phyloP scores from a whole-genome alignment of 768 basidiomycete species.

The Mycena alexandri region DNA sequence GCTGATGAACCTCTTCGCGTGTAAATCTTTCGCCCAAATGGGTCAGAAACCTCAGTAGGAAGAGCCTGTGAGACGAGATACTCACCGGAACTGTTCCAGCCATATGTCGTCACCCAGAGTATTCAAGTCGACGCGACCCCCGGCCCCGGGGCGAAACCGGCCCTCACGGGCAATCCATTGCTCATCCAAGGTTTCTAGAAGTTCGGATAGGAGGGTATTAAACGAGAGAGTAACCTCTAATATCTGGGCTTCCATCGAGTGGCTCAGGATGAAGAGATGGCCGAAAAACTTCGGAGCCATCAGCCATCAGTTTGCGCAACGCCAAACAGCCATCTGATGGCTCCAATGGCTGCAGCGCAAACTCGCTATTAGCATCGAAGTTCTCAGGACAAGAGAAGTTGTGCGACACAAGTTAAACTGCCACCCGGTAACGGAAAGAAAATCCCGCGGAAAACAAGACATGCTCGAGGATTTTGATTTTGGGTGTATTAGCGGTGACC shows the following conservation, averaged over 20 bases:
- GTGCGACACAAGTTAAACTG: too few species aligned
- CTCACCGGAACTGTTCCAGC: slow-evolving; percentile 17
- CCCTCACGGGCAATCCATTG: slow-evolving; percentile 6
- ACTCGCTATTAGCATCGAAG: too few species aligned
- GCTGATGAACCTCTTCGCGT: slow-evolving; percentile 4
- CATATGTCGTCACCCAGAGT: slow-evolving; percentile 9
- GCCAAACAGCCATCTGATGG: too few species aligned
- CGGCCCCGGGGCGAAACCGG: slow-evolving; percentile 17
- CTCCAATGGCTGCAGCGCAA: too few species aligned
- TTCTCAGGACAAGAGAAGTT: too few species aligned
- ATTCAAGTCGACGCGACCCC: slow-evolving; percentile 5
- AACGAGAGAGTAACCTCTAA: slow-evolving; percentile 10
- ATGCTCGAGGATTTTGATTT: too few species aligned
- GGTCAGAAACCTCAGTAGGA: not conserved
- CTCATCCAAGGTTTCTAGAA: slow-evolving; percentile 5
- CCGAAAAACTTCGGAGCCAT: too few species aligned
- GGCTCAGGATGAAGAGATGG: too few species aligned
- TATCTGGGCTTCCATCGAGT: slow-evolving; percentile 14
- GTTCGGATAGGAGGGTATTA: slow-evolving; percentile 1
- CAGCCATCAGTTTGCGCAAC: too few species aligned
- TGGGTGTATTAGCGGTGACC: too few species aligned
- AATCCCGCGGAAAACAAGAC: too few species aligned
- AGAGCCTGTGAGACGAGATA: not conserved
- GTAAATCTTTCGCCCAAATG: slow-evolving; percentile 11
- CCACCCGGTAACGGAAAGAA: too few species aligned